Conservation (phyloP, 768 basidiomycete species). For the Vararia minispora region DNA sequence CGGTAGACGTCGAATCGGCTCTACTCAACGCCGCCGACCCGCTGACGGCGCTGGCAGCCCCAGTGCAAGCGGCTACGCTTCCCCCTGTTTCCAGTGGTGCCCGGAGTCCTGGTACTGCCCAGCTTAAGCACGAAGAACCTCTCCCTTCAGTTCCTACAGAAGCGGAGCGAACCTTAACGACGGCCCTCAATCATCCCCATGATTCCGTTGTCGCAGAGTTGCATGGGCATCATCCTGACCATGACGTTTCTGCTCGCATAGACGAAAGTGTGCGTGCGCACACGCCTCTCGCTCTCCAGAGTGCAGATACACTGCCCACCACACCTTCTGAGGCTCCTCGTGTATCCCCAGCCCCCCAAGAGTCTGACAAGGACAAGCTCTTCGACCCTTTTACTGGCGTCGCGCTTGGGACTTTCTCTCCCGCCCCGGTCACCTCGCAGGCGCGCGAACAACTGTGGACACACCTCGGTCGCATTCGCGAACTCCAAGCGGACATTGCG, state of each 20-base stretch:
- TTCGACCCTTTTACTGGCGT: constrained; percentile 40
- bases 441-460: constrained; percentile 47
- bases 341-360: constrained; percentile 12
- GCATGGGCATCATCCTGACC: constrained; percentile 20
- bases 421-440: constrained; percentile 8
- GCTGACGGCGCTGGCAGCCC: no score
- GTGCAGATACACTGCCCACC: constrained; percentile 10
- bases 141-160: no score
- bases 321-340: constrained; percentile 9
- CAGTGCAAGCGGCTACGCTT: no score
- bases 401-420: constrained; percentile 26
- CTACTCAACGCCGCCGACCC: no score
- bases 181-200: constrained; percentile 41
- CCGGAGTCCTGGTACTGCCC: no score
- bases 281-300: not conserved
- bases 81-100: no score
- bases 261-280: constrained; percentile 8
- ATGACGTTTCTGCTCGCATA: constrained; percentile 9
- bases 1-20: no score
- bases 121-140: no score
- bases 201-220: constrained; percentile 51
- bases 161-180: constrained; percentile 18
- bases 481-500: constrained; percentile 62
- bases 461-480: constrained; percentile 57
- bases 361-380: constrained; percentile 21